A percentile compares a stretch with the other conserved stretches of the same genome.
phyloP scores from a whole-genome alignment of 2,329 filamentous ascomycete genomes.

The Exophiala spinifera region DNA sequence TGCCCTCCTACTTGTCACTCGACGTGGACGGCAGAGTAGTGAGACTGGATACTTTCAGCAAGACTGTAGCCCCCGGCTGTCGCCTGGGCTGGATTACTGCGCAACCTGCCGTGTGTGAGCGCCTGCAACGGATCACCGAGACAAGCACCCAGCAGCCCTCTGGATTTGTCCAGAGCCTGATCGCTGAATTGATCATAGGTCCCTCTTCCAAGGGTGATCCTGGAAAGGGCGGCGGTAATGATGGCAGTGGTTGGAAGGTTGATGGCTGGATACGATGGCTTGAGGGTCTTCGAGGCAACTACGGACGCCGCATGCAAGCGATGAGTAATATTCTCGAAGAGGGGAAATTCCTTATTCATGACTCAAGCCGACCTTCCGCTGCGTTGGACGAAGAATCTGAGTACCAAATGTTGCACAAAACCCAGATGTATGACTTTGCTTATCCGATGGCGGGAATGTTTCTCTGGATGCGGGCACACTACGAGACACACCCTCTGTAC shows the following conservation, averaged over 20 bases:
- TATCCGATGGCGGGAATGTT: conserved; percentile 92
- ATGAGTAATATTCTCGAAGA: conserved; percentile 75
- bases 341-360: conserved; percentile 52
- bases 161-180: conserved; percentile 82
- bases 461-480: conserved; percentile 72
- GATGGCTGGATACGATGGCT: conserved; percentile 91
- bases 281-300: conserved; percentile 74
- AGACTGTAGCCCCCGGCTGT: conserved; percentile 86
- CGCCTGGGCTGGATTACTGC: conserved; percentile 88
- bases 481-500: conserved; percentile 60
- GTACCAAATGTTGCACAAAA: conserved; percentile 74
- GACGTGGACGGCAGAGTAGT: conserved; percentile 85
- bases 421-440: conserved; percentile 68
- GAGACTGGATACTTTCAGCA: conserved; percentile 89
- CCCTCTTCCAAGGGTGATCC: conserved; percentile 51
- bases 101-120: conserved; percentile 73
- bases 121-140: conserved; percentile 71
- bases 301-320: conserved; percentile 76
- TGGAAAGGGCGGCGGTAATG: conserved; percentile 47
- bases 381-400: conserved; percentile 48
- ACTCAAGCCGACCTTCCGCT: conserved; percentile 8
- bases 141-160: conserved; percentile 77
- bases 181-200: conserved; percentile 74
- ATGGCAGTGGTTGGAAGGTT: conserved; percentile 68
- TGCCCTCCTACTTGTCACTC: conserved; percentile 75